Evolutionary conservation across 257 asterid genomes (phyloP).

Genomic region (Mitragyna speciosa): DNA sequence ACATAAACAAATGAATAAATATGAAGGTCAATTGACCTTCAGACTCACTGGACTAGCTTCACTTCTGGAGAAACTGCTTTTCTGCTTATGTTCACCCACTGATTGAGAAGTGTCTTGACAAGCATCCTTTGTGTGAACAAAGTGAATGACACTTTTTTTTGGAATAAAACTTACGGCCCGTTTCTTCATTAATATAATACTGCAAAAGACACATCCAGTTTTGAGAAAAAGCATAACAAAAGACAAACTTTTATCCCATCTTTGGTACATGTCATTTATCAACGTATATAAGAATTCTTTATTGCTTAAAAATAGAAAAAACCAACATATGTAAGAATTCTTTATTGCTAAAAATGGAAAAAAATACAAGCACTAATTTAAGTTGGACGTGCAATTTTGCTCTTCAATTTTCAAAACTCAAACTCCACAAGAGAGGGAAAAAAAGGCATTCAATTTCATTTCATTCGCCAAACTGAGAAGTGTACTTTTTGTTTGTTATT

Average conservation of each 20-base stretch:
- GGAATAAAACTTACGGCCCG: slow-evolving; percentile 48
- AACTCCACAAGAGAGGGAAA: background rate
- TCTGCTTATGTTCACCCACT: slow-evolving; percentile 11
- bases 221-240: slow-evolving; percentile 11
- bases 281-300: background rate
- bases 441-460: background rate
- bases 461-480: background rate
- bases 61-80: slow-evolving; percentile 23
- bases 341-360: background rate
- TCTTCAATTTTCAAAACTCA: background rate
- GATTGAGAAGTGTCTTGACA: slow-evolving; percentile 30
- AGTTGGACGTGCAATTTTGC: background rate
- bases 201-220: slow-evolving; percentile 24
- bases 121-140: slow-evolving; percentile 20
- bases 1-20: background rate
- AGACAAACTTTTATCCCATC: slow-evolving; percentile 5
- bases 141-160: slow-evolving; percentile 40
- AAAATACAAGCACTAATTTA: background rate
- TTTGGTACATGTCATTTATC: background rate
- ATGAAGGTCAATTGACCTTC: slow-evolving; percentile 4
- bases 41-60: slow-evolving; percentile 37
- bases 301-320: background rate
- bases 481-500: background rate
- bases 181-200: slow-evolving; percentile 46
- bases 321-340: background rate